Evolutionary conservation across 2,329 filamentous ascomycete genomes (phyloP).

Genomic region (Zymoseptoria passerinii): DNA sequence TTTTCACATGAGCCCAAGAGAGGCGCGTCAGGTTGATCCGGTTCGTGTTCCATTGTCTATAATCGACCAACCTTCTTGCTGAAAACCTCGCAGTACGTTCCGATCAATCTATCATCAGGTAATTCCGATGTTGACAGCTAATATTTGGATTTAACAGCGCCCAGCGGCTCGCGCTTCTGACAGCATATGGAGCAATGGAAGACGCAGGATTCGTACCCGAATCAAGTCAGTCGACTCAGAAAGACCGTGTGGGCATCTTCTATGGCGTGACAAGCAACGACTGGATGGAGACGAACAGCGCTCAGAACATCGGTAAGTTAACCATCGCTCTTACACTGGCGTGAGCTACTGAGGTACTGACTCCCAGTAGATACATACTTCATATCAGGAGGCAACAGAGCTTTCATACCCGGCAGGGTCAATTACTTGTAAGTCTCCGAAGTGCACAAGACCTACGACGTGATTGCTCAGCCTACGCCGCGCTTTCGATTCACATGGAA

Average conservation of each 20-base stretch:
- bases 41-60: too few relatives aligned
- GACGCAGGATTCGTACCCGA: constrained; percentile 9
- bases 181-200: constrained; percentile 5
- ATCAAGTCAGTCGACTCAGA: constrained; percentile 1
- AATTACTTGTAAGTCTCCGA: constrained; percentile 6
- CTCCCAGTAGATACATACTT: constrained; percentile 18
- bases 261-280: constrained; percentile 6
- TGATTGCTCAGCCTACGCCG: too few relatives aligned
- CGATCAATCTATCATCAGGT: too few relatives aligned
- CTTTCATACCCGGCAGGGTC: constrained; percentile 22
- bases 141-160: too few relatives aligned
- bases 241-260: constrained; percentile 7
- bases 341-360: constrained; percentile 10
- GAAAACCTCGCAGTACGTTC: too few relatives aligned
- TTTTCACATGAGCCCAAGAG: constrained; percentile 33
- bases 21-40: constrained; percentile 13
- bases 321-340: neutral
- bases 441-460: neutral
- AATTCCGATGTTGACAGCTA: too few relatives aligned
- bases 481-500: too few relatives aligned
- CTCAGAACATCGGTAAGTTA: constrained; percentile 16
- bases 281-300: constrained; percentile 20
- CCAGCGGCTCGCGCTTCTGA: constrained; percentile 5
- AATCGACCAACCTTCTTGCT: too few relatives aligned
- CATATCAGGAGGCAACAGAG: constrained; percentile 19